Percentiles rank a stretch among this genome's conserved stretches.
Conservation (phyloP, 2,329 filamentous ascomycete genomes). For the Apiospora rasikravindrae region DNA sequence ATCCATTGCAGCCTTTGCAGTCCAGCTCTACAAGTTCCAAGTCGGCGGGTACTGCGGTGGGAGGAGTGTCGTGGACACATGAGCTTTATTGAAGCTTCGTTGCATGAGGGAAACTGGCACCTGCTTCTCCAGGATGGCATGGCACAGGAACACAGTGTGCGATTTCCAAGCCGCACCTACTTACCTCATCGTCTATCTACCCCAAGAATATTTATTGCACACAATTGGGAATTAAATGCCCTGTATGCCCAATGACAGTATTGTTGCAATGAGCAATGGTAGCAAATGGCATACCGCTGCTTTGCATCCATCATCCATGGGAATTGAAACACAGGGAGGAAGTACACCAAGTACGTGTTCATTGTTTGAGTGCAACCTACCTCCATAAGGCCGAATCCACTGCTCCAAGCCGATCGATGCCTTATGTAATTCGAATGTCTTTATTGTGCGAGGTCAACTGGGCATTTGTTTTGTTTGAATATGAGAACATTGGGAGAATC, state of each 20-base stretch:
- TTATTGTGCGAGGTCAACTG: conserved; percentile 11
- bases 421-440: conserved; percentile 2
- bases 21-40: neutral
- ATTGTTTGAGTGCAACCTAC: neutral
- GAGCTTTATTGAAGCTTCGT: neutral
- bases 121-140: conserved; percentile 1
- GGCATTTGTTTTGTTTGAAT: neutral
- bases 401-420: neutral
- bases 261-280: neutral
- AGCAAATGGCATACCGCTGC: too few species aligned
- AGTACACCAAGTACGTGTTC: neutral
- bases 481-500: neutral
- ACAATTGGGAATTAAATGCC: neutral
- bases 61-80: neutral
- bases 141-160: neutral
- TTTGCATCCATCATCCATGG: neutral
- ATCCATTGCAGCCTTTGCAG: neutral
- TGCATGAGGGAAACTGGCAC: neutral
- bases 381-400: neutral
- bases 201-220: conserved; percentile 15
- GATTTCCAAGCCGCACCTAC: neutral
- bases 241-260: neutral
- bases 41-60: neutral
- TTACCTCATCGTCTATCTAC: neutral
- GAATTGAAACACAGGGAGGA: neutral